Conservation (phyloP, 148 eudicot genomes). For the Vaccinium vitisidaea region DNA sequence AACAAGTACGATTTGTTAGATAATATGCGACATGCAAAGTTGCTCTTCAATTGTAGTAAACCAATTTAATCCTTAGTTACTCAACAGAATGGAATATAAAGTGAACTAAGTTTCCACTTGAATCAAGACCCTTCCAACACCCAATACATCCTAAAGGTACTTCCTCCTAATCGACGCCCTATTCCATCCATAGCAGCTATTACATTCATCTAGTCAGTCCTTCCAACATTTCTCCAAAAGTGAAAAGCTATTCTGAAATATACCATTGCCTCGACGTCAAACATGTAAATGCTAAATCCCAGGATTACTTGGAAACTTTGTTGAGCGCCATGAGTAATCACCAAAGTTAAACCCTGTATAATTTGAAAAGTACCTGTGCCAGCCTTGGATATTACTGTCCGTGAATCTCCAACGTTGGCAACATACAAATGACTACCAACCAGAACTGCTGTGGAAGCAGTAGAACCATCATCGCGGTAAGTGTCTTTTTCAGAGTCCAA, state of each 20-base stretch:
- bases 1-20: background rate
- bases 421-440: slow-evolving; percentile 90
- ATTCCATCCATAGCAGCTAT: background rate
- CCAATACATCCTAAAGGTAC: background rate
- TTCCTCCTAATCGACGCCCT: background rate
- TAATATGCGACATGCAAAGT: background rate
- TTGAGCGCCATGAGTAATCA: slow-evolving; percentile 8
- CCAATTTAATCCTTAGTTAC: background rate
- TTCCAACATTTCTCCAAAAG: background rate
- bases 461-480: slow-evolving; percentile 94
- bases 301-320: background rate
- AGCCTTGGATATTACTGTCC: slow-evolving; percentile 80
- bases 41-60: slow-evolving; percentile 7
- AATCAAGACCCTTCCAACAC: slow-evolving; percentile 3
- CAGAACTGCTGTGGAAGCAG: slow-evolving; percentile 95
- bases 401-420: slow-evolving; percentile 98
- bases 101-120: background rate
- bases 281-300: background rate
- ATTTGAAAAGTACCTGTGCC: slow-evolving; percentile 61
- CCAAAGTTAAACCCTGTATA: slow-evolving; percentile 10
- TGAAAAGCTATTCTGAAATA: background rate
- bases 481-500: slow-evolving; percentile 89
- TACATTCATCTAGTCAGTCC: background rate
- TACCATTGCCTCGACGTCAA: background rate
- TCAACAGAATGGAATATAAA: background rate